Percentiles rank a stretch among this genome's conserved stretches.
phyloP scores from a whole-genome alignment of 306 rosid genomes.

The Elaeagnus macrophylla region DNA sequence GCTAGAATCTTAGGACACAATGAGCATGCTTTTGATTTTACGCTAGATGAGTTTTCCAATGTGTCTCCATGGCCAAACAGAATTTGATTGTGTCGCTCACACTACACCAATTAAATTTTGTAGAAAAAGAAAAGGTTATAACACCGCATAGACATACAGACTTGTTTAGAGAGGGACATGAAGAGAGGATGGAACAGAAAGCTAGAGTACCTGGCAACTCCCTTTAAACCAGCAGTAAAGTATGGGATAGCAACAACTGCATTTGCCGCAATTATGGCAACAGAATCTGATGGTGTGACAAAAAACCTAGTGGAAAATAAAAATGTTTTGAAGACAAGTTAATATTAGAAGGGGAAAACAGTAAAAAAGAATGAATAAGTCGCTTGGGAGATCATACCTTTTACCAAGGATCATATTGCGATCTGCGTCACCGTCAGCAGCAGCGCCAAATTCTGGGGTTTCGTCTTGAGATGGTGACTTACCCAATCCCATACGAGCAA shows the following conservation, averaged over 20 bases:
- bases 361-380: conserved; percentile 3
- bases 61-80: no score
- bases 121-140: background rate
- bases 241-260: conserved; percentile 95
- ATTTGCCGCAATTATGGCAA: conserved; percentile 98
- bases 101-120: no score
- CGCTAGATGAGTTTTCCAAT: no score
- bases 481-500: conserved; percentile 82
- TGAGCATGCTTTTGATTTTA: no score
- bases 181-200: background rate
- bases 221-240: conserved; percentile 88
- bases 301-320: conserved; percentile 54
- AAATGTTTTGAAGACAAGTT: conserved; percentile 10
- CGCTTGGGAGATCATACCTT: conserved; percentile 44
- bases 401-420: conserved; percentile 98
- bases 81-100: no score
- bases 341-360: background rate
- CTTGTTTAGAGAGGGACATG: background rate
- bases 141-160: background rate
- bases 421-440: conserved; percentile 99
- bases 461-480: conserved; percentile 60
- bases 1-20: no score
- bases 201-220: conserved; percentile 83
- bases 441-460: conserved; percentile 98
- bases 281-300: conserved; percentile 98